These are phyloP conservation scores for Ganoderma lucidum DNA, from an alignment of 1,284 basidiomycete species.

Conservation along the genomic window DNA sequence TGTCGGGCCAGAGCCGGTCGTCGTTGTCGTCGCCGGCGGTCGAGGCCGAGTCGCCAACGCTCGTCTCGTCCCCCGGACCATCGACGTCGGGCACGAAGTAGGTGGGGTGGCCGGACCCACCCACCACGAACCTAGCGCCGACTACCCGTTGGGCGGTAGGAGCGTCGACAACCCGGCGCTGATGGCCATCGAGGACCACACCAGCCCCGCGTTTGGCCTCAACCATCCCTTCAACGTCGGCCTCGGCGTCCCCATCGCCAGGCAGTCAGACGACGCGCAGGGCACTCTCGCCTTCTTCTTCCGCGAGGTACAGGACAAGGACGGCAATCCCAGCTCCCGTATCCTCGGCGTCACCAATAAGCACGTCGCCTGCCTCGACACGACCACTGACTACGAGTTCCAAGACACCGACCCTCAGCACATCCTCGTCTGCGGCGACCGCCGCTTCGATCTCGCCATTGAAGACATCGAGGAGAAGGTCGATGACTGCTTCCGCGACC, in stretches of 20 bases:
- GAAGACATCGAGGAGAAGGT: not conserved
- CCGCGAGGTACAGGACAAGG: conserved; percentile 33
- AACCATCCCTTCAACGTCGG: conserved; percentile 39
- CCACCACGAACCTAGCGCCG: conserved; percentile 3
- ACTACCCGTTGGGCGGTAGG: not conserved
- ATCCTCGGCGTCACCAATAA: conserved; percentile 40
- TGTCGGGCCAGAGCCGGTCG: not conserved
- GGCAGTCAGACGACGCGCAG: conserved; percentile 35
- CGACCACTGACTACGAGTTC: conserved; percentile 39
- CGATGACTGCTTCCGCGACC: not conserved
- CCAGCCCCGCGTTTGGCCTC: conserved; percentile 37
- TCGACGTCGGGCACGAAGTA: not conserved
- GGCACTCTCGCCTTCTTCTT: conserved; percentile 36
- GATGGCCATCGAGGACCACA: conserved; percentile 37
- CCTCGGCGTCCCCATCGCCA: conserved; percentile 43
- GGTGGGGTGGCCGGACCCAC: not conserved
- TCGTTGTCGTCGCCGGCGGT: not conserved
- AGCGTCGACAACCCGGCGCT: conserved; percentile 30
- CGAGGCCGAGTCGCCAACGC: not conserved
- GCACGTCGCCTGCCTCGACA: conserved; percentile 37
- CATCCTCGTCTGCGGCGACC: conserved; percentile 39
- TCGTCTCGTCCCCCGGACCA: not conserved
- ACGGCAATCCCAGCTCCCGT: conserved; percentile 36
- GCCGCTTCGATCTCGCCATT: conserved; percentile 24
- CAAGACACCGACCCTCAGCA: conserved; percentile 35